A percentile compares a stretch with the other conserved stretches of the same genome.
These are phyloP conservation scores for Pythium apleroticum DNA, from an alignment of 352 stramenopile genomes.

Conservation along the genomic window DNA sequence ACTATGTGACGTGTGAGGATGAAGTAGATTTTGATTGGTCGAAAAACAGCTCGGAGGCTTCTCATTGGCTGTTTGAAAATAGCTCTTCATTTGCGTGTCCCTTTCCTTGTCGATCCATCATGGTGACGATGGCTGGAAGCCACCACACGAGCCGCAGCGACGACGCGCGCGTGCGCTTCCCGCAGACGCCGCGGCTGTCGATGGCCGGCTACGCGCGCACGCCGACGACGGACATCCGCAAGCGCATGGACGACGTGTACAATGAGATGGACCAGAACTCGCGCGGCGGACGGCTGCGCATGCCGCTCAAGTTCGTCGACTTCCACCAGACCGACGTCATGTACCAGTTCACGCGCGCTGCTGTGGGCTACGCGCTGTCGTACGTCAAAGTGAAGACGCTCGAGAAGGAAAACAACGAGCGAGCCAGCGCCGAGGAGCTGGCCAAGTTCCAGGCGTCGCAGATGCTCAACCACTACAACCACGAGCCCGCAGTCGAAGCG, in stretches of 20 bases:
- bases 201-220: constrained; percentile 16
- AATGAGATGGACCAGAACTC: constrained; percentile 59
- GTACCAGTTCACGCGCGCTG: constrained; percentile 67
- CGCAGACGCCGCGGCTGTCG: constrained; percentile 10
- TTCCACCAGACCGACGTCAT: constrained; percentile 75
- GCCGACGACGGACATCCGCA: constrained; percentile 28
- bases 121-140: too few relatives aligned
- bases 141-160: constrained; percentile 4
- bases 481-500: background rate
- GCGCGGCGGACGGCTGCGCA: constrained; percentile 42
- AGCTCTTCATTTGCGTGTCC: background rate
- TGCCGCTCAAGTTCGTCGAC: constrained; percentile 68
- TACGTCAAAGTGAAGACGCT: constrained; percentile 59
- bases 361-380: constrained; percentile 61
- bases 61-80: constrained; percentile 18
- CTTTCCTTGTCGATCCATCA: background rate
- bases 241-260: constrained; percentile 64
- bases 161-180: constrained; percentile 8
- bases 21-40: constrained; percentile 21
- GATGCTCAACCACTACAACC: constrained; percentile 21
- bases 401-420: constrained; percentile 37
- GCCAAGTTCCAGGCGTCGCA: constrained; percentile 27
- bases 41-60: background rate
- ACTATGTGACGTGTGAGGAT: background rate
- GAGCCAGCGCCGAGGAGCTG: constrained; percentile 17